Percentiles rank a stretch among this genome's conserved stretches.
phyloP scores from a whole-genome alignment of 192 early-diverging fungal species.

The Ramicandelaber brevisporus region DNA sequence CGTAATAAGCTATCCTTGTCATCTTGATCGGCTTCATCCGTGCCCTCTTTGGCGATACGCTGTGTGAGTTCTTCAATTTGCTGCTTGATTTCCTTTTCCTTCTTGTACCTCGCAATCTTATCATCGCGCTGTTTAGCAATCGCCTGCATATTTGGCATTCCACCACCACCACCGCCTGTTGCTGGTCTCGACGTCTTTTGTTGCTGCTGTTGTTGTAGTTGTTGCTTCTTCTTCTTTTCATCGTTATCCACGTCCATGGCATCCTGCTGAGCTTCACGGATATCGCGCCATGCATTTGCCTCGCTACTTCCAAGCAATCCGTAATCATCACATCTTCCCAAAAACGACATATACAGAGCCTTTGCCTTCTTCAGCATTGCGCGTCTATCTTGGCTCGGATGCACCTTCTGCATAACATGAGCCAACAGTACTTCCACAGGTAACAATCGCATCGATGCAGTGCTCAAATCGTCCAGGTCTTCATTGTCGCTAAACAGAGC shows the following conservation, averaged over 20 bases:
- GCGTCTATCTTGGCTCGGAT: slow-evolving; percentile 1
- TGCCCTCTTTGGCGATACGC: neutral
- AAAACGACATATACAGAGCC: slow-evolving; percentile 6
- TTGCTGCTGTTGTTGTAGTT: slow-evolving; percentile 9
- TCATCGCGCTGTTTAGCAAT: slow-evolving; percentile 24
- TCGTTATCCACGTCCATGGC: slow-evolving; percentile 6
- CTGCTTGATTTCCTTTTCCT: slow-evolving; percentile 43
- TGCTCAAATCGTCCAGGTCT: slow-evolving; percentile 62
- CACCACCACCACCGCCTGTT: slow-evolving; percentile 3
- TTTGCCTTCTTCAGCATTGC: slow-evolving; percentile 5
- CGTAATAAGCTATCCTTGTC: slow-evolving; percentile 23
- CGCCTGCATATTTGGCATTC: slow-evolving; percentile 7
- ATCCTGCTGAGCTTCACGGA: slow-evolving; percentile 9
- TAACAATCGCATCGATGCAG: slow-evolving; percentile 38
- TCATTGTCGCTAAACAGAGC: slow-evolving; percentile 73
- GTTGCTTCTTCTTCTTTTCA: slow-evolving; percentile 16
- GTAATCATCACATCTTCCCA: slow-evolving; percentile 4
- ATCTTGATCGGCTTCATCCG: slow-evolving; percentile 8
- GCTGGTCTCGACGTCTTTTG: too few species aligned
- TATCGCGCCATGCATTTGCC: slow-evolving; percentile 29
- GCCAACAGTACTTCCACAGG: slow-evolving; percentile 10
- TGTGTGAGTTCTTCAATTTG: slow-evolving; percentile 14
- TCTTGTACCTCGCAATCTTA: slow-evolving; percentile 49
- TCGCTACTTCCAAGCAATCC: slow-evolving; percentile 6
- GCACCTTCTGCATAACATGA: slow-evolving; percentile 11